Conservation (phyloP, 495 filamentous ascomycete genomes). For the Penicillium antarcticum region DNA sequence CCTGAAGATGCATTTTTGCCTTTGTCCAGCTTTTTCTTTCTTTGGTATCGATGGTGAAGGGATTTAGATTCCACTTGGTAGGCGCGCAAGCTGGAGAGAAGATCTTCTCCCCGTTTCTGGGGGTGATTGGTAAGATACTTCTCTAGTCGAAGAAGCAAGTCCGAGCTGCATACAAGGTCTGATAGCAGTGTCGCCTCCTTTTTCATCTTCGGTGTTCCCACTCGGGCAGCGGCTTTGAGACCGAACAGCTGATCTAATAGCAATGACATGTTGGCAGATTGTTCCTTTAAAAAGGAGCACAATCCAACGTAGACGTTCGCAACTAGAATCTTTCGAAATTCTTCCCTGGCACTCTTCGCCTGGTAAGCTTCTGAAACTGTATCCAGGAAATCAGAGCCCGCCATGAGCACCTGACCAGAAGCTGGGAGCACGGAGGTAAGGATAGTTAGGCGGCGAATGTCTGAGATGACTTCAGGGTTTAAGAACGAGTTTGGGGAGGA, state of each 20-base stretch:
- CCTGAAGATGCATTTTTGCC: conserved; percentile 60
- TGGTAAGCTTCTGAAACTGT: conserved; percentile 64
- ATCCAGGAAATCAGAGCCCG: conserved; percentile 83
- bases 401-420: conserved; percentile 61
- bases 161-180: conserved; percentile 43
- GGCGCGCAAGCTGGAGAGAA: conserved; percentile 33
- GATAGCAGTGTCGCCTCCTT: conserved; percentile 41
- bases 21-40: conserved; percentile 61
- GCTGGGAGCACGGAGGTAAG: conserved; percentile 32
- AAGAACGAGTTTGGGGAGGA: conserved; percentile 36
- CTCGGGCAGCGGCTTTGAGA: conserved; percentile 64
- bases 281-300: conserved; percentile 60
- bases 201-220: conserved; percentile 40
- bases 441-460: conserved; percentile 41
- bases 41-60: conserved; percentile 54
- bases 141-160: conserved; percentile 42
- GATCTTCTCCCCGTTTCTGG: conserved; percentile 43
- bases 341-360: conserved; percentile 45
- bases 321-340: conserved; percentile 59
- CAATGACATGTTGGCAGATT: conserved; percentile 63
- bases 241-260: conserved; percentile 80
- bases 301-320: conserved; percentile 70
- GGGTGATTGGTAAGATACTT: conserved; percentile 53
- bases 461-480: conserved; percentile 22
- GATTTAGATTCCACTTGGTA: conserved; percentile 46